Percentiles rank a stretch among this genome's conserved stretches.
phyloP scores from a whole-genome alignment of 1,284 basidiomycete genomes.

The Athelia psychrophila region DNA sequence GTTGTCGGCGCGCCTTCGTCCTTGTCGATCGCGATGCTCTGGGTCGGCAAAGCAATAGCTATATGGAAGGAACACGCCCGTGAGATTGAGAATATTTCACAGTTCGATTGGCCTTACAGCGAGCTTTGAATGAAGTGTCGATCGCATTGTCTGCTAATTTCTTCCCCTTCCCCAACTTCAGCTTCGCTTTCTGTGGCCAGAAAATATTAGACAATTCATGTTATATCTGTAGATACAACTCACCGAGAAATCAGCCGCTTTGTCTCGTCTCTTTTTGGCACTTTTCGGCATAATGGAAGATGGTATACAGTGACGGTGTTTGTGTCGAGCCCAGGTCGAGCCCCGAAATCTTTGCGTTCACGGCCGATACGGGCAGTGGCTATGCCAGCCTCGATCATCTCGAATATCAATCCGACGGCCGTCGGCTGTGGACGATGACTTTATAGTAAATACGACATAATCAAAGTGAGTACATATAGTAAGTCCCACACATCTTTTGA shows the following conservation, averaged over 20 bases:
- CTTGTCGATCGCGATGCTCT: conserved; percentile 66
- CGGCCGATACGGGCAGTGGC: no score
- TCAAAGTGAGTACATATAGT: no score
- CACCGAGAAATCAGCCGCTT: conserved; percentile 86
- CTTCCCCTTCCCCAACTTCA: conserved; percentile 96
- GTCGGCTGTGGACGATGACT: no score
- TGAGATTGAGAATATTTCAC: conserved; percentile 3
- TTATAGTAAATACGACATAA: no score
- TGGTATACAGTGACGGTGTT: no score
- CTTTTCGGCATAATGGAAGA: conserved; percentile 79
- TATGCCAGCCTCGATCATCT: no score
- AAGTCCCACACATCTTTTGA: neutral
- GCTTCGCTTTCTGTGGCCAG: conserved; percentile 80
- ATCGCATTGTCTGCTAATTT: conserved; percentile 81
- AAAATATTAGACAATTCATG: conserved; percentile 5
- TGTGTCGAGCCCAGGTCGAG: conserved; percentile 1
- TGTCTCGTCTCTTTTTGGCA: conserved; percentile 83
- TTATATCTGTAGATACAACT: conserved; percentile 12
- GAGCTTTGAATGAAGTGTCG: conserved; percentile 94
- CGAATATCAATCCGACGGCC: no score
- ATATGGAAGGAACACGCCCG: conserved; percentile 11
- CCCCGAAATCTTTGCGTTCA: neutral
- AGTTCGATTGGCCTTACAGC: conserved; percentile 55
- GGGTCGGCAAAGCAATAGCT: conserved; percentile 90
- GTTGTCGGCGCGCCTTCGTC: conserved; percentile 64